Percentiles rank a stretch among this genome's conserved stretches.
Evolutionary conservation across 176 grass and related monocot species (phyloP).

Genomic region (Echinochloa phyllopogon): DNA sequence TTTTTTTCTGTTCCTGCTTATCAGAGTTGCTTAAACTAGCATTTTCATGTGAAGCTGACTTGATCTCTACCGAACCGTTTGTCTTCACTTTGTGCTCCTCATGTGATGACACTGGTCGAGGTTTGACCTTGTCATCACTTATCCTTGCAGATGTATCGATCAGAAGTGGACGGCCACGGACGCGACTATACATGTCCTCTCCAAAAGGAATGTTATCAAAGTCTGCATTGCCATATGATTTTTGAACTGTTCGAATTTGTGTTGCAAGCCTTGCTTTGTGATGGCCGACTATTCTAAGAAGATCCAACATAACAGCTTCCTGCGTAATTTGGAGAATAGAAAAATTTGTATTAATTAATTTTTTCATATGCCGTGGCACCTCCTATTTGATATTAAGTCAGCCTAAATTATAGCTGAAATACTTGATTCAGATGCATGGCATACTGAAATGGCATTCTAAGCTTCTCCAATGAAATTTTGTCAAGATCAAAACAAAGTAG

Average conservation of each 20-base stretch:
- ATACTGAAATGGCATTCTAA: slow-evolving; percentile 12
- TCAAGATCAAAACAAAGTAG: slow-evolving; percentile 8
- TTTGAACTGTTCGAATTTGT: slow-evolving; percentile 97
- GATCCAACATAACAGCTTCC: slow-evolving; percentile 95
- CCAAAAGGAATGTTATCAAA: slow-evolving; percentile 91
- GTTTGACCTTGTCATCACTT: slow-evolving; percentile 69
- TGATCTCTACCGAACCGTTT: slow-evolving; percentile 44
- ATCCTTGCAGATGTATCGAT: slow-evolving; percentile 77
- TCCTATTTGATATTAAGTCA: slow-evolving; percentile 22
- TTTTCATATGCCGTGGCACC: not conserved
- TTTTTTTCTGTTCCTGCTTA: slow-evolving; percentile 71
- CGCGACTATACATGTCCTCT: slow-evolving; percentile 67
- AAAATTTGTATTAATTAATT: slow-evolving; percentile 21
- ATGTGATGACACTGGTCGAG: slow-evolving; percentile 43
- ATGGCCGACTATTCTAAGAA: slow-evolving; percentile 96
- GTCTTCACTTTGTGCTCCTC: slow-evolving; percentile 74
- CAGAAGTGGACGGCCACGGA: slow-evolving; percentile 65
- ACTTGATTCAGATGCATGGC: not conserved
- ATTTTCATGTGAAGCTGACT: slow-evolving; percentile 46
- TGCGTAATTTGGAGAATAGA: slow-evolving; percentile 47
- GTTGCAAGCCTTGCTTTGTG: slow-evolving; percentile 96
- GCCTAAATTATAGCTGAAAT: slow-evolving; percentile 20
- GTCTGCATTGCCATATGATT: slow-evolving; percentile 90
- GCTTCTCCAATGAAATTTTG: slow-evolving; percentile 8
- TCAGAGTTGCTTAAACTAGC: slow-evolving; percentile 56